These are phyloP conservation scores for Prunus armeniaca DNA, from an alignment of 306 rosid genomes.

Conservation along the genomic window DNA sequence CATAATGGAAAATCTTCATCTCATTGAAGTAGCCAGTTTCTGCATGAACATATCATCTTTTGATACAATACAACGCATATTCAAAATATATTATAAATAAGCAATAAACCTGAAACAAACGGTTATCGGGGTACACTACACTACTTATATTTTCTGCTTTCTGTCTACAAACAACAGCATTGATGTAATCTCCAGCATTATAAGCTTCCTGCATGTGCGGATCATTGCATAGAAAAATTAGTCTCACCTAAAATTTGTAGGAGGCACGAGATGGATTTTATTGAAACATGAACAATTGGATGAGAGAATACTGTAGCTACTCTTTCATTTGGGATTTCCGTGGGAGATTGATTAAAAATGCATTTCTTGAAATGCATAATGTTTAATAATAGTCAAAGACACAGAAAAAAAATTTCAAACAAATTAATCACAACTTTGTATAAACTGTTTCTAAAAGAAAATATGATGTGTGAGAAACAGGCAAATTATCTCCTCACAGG, in stretches of 20 bases:
- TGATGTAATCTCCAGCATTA: constrained; percentile 74
- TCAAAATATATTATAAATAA: constrained; percentile 3
- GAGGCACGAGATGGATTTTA: neutral
- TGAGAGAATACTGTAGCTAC: neutral
- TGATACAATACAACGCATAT: constrained; percentile 7
- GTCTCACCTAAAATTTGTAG: neutral
- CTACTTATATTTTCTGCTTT: constrained; percentile 67
- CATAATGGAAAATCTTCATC: no score
- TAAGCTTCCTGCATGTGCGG: constrained; percentile 53
- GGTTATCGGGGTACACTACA: constrained; percentile 71
- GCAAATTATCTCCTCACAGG: constrained; percentile 43
- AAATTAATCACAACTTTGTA: no score
- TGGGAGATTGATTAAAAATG: neutral
- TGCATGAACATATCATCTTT: neutral
- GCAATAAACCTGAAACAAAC: constrained; percentile 51
- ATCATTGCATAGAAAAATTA: constrained; percentile 2
- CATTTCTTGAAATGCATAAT: neutral
- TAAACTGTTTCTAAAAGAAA: neutral
- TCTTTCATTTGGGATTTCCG: constrained; percentile 11
- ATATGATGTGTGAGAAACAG: neutral
- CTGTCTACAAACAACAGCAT: constrained; percentile 62
- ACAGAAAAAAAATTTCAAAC: no score
- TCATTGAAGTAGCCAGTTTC: no score
- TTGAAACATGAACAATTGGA: neutral
- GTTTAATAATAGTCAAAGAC: neutral